Evolutionary conservation across 2,329 filamentous ascomycete species (phyloP).

Genomic region (Pseudopyrenochaeta lycopersici): DNA sequence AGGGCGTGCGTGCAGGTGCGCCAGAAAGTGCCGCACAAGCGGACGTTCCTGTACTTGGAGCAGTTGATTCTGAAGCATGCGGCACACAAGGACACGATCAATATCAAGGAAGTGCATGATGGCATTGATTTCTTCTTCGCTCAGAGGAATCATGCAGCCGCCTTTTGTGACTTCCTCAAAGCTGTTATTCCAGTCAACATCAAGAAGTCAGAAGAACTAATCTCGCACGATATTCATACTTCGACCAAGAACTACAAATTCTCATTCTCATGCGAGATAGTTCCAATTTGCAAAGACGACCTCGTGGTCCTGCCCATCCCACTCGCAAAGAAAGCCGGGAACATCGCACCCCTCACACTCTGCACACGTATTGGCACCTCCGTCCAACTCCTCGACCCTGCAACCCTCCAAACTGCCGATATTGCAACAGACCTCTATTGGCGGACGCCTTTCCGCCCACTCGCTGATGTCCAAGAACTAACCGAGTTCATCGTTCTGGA

Average conservation of each 20-base stretch:
- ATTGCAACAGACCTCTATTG: constrained; percentile 86
- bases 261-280: constrained; percentile 85
- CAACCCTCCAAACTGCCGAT: constrained; percentile 90
- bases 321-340: constrained; percentile 85
- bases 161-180: constrained; percentile 88
- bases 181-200: constrained; percentile 80
- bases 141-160: constrained; percentile 87
- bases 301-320: constrained; percentile 92
- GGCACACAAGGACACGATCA: constrained; percentile 84
- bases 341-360: constrained; percentile 85
- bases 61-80: constrained; percentile 95
- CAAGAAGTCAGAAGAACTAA: constrained; percentile 91
- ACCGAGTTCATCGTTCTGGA: constrained; percentile 96
- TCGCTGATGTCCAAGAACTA: constrained; percentile 85
- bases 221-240: constrained; percentile 92
- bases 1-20: constrained; percentile 91
- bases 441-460: constrained; percentile 83
- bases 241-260: constrained; percentile 94
- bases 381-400: constrained; percentile 87
- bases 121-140: constrained; percentile 97
- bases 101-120: constrained; percentile 96
- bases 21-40: constrained; percentile 96
- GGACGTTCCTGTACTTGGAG: constrained; percentile 84
- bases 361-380: constrained; percentile 90
- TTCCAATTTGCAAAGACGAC: constrained; percentile 97